Evolutionary conservation across 805 yeast species (phyloP).

Genomic region (Saturnispora serradocipensis): DNA sequence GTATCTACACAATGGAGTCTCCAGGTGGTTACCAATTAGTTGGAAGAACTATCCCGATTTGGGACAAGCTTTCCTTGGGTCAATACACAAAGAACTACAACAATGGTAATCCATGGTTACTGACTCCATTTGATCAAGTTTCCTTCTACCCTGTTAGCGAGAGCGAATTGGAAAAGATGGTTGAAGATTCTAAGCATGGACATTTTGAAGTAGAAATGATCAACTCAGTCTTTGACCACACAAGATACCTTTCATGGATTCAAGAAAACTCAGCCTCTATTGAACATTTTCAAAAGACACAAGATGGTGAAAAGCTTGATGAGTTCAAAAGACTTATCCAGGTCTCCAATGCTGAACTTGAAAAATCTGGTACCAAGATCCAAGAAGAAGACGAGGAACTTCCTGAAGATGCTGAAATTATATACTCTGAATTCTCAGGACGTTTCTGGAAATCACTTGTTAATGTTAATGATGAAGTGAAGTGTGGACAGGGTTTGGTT

Average conservation of each 20-base stretch:
- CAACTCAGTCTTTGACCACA: constrained; percentile 71
- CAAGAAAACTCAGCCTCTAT: constrained; percentile 61
- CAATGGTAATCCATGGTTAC: constrained; percentile 70
- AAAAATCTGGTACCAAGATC: constrained; percentile 36
- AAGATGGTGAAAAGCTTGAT: constrained; percentile 72
- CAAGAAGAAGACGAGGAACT: constrained; percentile 44
- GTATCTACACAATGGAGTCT: constrained; percentile 95
- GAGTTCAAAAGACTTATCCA: constrained; percentile 82
- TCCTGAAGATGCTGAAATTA: constrained; percentile 72
- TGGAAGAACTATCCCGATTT: constrained; percentile 93
- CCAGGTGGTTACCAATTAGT: constrained; percentile 98
- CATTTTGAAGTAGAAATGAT: constrained; percentile 64
- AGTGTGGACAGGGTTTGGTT: constrained; percentile 68
- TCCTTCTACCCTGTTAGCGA: constrained; percentile 91
- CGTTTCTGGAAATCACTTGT: constrained; percentile 92
- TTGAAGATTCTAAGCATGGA: constrained; percentile 75
- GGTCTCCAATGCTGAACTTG: constrained; percentile 67
- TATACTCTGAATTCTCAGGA: constrained; percentile 94
- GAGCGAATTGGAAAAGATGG: constrained; percentile 61
- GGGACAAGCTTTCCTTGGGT: constrained; percentile 88
- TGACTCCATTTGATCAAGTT: constrained; percentile 87
- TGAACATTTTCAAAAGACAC: constrained; percentile 52
- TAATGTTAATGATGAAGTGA: constrained; percentile 65
- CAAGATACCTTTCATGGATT: constrained; percentile 70
- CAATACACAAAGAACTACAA: constrained; percentile 41